Evolutionary conservation across 2,329 filamentous ascomycete species (phyloP).

Genomic region (Diaporthe citrichinensis): DNA sequence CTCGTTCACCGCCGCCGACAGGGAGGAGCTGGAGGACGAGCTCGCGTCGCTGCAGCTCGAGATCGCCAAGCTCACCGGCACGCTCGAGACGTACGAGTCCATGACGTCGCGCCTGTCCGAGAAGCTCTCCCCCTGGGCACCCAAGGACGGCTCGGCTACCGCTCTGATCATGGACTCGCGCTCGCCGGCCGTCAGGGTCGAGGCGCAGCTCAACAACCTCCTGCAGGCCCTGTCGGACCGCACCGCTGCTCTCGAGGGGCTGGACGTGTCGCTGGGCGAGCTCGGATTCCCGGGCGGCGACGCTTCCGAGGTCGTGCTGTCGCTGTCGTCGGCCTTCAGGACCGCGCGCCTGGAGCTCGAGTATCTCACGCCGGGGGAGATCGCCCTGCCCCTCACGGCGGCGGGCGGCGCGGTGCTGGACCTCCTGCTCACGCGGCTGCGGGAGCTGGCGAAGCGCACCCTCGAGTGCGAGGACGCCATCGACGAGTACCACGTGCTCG

Average conservation of each 20-base stretch:
- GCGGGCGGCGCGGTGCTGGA: constrained; percentile 70
- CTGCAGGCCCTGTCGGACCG: constrained; percentile 63
- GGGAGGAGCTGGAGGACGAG: constrained; percentile 60
- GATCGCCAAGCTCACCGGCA: constrained; percentile 61
- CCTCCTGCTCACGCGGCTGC: constrained; percentile 65
- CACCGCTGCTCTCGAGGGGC: constrained; percentile 60
- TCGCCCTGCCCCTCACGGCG: constrained; percentile 65
- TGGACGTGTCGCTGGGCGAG: constrained; percentile 60
- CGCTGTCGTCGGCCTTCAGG: constrained; percentile 66
- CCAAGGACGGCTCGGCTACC: constrained; percentile 40
- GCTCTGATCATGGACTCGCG: constrained; percentile 39
- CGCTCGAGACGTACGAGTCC: constrained; percentile 62
- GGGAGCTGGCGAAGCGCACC: constrained; percentile 61
- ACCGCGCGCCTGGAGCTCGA: constrained; percentile 72
- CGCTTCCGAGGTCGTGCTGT: constrained; percentile 62
- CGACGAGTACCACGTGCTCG: constrained; percentile 72
- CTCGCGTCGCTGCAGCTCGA: constrained; percentile 64
- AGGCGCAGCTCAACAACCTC: constrained; percentile 59
- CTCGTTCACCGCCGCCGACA: constrained; percentile 58
- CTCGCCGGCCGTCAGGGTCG: constrained; percentile 52
- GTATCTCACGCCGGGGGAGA: constrained; percentile 72
- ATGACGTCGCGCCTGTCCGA: constrained; percentile 56
- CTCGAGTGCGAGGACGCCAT: constrained; percentile 67
- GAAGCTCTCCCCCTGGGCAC: constrained; percentile 52
- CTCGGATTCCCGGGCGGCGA: constrained; percentile 67